Conservation (phyloP, 2,329 filamentous ascomycete species). For the Colletotrichum kahawae region DNA sequence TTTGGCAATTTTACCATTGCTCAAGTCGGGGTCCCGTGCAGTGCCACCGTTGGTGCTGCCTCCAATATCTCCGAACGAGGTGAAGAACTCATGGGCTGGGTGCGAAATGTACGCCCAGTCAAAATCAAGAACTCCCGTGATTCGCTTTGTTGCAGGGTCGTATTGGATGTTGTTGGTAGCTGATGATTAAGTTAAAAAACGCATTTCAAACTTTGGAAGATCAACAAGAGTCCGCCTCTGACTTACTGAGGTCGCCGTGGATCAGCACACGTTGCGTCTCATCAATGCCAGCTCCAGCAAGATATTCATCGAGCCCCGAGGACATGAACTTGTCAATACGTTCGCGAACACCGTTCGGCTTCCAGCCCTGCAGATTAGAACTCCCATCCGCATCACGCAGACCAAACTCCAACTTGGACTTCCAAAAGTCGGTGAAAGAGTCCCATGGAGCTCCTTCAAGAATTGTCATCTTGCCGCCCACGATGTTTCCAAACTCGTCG, state of each 20-base stretch:
- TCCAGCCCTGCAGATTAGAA: constrained; percentile 26
- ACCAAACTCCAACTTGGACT: background rate
- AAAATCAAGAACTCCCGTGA: constrained; percentile 32
- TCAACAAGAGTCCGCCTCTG: background rate
- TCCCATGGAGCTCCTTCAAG: constrained; percentile 22
- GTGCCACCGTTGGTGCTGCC: constrained; percentile 3
- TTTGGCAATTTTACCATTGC: constrained; percentile 14
- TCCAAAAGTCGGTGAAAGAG: constrained; percentile 23
- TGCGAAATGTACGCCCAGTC: constrained; percentile 29
- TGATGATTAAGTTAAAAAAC: background rate
- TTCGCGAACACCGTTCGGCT: constrained; percentile 1
- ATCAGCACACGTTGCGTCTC: constrained; percentile 18
- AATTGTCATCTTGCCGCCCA: constrained; percentile 21
- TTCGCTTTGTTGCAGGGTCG: constrained; percentile 22
- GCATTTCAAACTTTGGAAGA: too few species aligned
- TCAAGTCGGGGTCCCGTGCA: constrained; percentile 1
- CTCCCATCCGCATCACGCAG: constrained; percentile 18
- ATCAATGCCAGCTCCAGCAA: constrained; percentile 21
- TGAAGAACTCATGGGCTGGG: constrained; percentile 29
- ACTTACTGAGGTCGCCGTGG: constrained; percentile 32
- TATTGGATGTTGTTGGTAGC: constrained; percentile 32
- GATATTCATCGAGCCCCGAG: background rate
- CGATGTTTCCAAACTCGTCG: constrained; percentile 14
- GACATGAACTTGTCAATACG: constrained; percentile 24
- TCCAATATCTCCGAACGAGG: constrained; percentile 23